Percentiles rank a stretch among this genome's conserved stretches.
Evolutionary conservation across 495 filamentous ascomycete genomes (phyloP).

Genomic region (Neohortaea acidophila): DNA sequence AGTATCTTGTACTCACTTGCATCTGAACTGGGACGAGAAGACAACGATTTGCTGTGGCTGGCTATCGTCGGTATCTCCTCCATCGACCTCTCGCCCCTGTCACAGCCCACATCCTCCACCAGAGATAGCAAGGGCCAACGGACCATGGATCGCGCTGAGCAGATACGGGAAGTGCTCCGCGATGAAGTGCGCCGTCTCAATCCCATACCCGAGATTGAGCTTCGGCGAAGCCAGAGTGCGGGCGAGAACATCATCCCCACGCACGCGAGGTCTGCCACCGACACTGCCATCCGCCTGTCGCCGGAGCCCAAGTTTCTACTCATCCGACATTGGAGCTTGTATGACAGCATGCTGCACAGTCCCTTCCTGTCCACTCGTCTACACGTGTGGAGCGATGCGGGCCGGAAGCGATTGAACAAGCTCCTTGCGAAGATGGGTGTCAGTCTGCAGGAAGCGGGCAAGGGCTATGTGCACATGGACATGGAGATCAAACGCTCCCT

Average conservation of each 20-base stretch:
- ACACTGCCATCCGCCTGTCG: constrained; percentile 81
- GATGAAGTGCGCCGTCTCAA: constrained; percentile 94
- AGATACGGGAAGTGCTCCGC: constrained; percentile 66
- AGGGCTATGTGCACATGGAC: constrained; percentile 96
- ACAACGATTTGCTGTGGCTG: constrained; percentile 91
- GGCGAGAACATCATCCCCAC: constrained; percentile 53
- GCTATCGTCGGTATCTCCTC: constrained; percentile 85
- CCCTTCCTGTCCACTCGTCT: constrained; percentile 85
- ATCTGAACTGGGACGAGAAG: constrained; percentile 86
- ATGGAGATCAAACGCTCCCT: constrained; percentile 87
- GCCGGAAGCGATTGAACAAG: constrained; percentile 84
- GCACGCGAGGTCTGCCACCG: constrained; percentile 71
- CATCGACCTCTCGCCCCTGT: constrained; percentile 57
- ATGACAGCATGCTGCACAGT: constrained; percentile 96
- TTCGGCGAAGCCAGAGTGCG: constrained; percentile 30
- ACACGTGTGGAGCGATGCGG: constrained; percentile 85
- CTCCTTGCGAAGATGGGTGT: constrained; percentile 97
- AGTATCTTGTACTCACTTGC: constrained; percentile 87
- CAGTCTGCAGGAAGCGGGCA: constrained; percentile 79
- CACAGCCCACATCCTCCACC: not conserved
- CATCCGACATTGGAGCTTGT: constrained; percentile 89
- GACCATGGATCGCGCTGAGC: constrained; percentile 56
- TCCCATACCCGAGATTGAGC: constrained; percentile 53
- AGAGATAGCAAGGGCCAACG: not conserved
- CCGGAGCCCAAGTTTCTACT: constrained; percentile 90